A percentile compares a stretch with the other conserved stretches of the same genome.
phyloP scores from a whole-genome alignment of 805 yeast genomes.

The Novakomyces olei region DNA sequence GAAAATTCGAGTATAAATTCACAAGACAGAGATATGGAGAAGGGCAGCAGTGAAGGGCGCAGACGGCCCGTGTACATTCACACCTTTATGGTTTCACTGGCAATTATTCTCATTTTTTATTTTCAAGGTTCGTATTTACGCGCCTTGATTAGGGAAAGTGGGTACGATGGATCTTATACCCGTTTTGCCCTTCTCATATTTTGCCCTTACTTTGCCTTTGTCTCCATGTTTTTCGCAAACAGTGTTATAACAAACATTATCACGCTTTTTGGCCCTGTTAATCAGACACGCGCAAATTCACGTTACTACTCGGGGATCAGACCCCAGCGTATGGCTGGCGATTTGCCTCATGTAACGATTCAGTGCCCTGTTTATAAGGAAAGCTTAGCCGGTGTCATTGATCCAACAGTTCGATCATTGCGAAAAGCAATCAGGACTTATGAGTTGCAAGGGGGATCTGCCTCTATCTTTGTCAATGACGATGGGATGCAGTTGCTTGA shows the following conservation, averaged over 20 bases:
- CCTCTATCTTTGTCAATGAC: slow-evolving; percentile 7
- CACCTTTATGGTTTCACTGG: too few species aligned
- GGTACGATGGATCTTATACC: not conserved
- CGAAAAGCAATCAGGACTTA: slow-evolving; percentile 7
- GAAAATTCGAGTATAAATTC: too few species aligned
- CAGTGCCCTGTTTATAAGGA: slow-evolving; percentile 9
- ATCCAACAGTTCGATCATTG: slow-evolving; percentile 8
- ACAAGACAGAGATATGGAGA: too few species aligned
- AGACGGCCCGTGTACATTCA: too few species aligned
- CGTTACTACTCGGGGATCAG: slow-evolving; percentile 5
- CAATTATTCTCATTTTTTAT: too few species aligned
- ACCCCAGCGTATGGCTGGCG: slow-evolving; percentile 5
- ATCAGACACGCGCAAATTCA: slow-evolving; percentile 6
- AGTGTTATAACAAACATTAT: slow-evolving; percentile 5
- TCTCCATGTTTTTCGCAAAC: slow-evolving; percentile 7
- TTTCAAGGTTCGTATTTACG: too few species aligned
- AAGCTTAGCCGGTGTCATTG: slow-evolving; percentile 7
- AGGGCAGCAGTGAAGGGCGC: too few species aligned
- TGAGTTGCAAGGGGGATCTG: slow-evolving; percentile 8
- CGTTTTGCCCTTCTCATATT: slow-evolving; percentile 5
- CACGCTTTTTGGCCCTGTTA: slow-evolving; percentile 7
- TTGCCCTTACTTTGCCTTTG: slow-evolving; percentile 4
- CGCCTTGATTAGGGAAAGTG: not conserved
- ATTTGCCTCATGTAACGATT: slow-evolving; percentile 8
- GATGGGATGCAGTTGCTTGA: slow-evolving; percentile 8